Conservation (phyloP, 106 monocot species). For the Apostasia ramifera region DNA sequence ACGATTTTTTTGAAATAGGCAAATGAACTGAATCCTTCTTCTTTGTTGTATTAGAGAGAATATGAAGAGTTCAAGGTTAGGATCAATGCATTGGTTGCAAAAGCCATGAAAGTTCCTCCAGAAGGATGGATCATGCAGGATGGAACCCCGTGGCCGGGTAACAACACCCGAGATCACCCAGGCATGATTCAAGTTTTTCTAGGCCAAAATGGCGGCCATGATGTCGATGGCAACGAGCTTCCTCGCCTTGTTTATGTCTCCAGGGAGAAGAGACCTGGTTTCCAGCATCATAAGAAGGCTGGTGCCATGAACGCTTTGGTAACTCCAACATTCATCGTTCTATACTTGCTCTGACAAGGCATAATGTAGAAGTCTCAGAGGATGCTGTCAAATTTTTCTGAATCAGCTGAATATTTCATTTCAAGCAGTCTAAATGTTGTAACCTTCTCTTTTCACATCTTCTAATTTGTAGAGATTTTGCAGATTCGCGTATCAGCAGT, state of each 20-base stretch:
- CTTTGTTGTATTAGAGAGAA: constrained; percentile 54
- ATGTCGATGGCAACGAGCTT: constrained; percentile 85
- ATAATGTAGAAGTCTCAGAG: too few relatives aligned
- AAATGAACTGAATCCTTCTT: not conserved
- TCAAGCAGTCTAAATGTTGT: not conserved
- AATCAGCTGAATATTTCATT: not conserved
- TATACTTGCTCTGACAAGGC: not conserved
- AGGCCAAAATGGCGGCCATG: constrained; percentile 88
- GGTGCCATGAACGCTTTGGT: constrained; percentile 99
- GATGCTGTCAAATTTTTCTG: not conserved
- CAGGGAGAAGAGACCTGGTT: constrained; percentile 93
- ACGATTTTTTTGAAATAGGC: not conserved
- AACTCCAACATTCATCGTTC: not conserved
- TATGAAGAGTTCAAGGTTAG: constrained; percentile 96
- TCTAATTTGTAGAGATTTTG: not conserved
- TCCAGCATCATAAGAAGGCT: constrained; percentile 98
- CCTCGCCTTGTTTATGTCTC: constrained; percentile 96
- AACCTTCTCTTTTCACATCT: not conserved
- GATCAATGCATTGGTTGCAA: constrained; percentile 89
- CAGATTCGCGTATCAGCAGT: constrained; percentile 89
- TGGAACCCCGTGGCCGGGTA: constrained; percentile 92
- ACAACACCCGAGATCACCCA: constrained; percentile 93
- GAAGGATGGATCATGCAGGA: constrained; percentile 96
- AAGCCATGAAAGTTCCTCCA: constrained; percentile 71
- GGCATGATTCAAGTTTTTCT: constrained; percentile 99